A percentile compares a stretch with the other conserved stretches of the same genome.
These are phyloP conservation scores for Yamadazyma triangularis DNA, from an alignment of 1,139 yeast species.

Conservation along the genomic window DNA sequence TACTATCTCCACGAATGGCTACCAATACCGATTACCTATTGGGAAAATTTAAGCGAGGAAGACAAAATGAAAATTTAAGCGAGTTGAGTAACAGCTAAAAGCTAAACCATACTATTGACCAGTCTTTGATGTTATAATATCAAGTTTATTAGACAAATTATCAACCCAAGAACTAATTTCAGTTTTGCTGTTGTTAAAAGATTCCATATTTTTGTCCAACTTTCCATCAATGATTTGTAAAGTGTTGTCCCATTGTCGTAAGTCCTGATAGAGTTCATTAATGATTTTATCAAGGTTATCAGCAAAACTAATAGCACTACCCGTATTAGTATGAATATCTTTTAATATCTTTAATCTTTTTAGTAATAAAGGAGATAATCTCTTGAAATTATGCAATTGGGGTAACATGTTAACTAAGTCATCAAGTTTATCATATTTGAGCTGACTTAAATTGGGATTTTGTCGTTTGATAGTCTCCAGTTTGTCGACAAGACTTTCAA, in stretches of 20 bases:
- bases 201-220: slow-evolving; percentile 19
- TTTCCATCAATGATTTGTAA: slow-evolving; percentile 33
- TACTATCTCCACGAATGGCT: no score
- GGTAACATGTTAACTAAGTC: slow-evolving; percentile 35
- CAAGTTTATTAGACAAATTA: slow-evolving; percentile 6
- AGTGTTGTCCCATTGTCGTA: slow-evolving; percentile 36
- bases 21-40: no score
- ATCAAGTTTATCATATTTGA: slow-evolving; percentile 23
- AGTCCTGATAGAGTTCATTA: slow-evolving; percentile 29
- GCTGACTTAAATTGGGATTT: not conserved
- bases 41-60: slow-evolving; percentile 7
- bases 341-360: slow-evolving; percentile 42
- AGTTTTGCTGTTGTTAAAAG: slow-evolving; percentile 12
- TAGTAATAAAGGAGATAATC: slow-evolving; percentile 36
- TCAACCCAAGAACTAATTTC: slow-evolving; percentile 11
- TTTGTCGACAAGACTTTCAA: slow-evolving; percentile 9
- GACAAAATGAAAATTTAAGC: not conserved
- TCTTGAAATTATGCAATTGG: slow-evolving; percentile 28
- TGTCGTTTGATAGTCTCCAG: slow-evolving; percentile 1
- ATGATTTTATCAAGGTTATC: slow-evolving; percentile 32
- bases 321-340: slow-evolving; percentile 39
- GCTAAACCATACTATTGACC: not conserved
- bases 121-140: not conserved
- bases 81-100: not conserved
- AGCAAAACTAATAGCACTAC: slow-evolving; percentile 22